phyloP scores from a whole-genome alignment of 352 stramenopile species.

The Pythium scleroteichum region DNA sequence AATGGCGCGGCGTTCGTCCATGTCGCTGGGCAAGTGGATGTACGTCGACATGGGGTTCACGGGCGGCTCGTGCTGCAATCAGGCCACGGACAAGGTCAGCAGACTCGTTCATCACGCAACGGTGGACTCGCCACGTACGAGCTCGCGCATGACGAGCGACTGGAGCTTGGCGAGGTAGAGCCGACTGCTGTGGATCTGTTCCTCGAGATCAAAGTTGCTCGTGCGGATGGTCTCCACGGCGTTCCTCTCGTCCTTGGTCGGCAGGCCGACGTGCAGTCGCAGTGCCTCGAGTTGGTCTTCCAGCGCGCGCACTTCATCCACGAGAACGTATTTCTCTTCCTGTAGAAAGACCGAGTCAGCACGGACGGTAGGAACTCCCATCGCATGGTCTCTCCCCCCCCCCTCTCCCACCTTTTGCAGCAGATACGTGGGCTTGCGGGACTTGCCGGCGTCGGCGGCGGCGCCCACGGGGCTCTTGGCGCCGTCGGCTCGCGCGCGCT shows the following conservation, averaged over 20 bases:
- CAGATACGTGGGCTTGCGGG: not conserved
- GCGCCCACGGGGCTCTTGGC: too few species aligned
- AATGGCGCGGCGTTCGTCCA: constrained; percentile 3
- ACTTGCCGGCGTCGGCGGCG: not conserved
- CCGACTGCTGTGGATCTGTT: constrained; percentile 22
- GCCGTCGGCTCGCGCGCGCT: too few species aligned
- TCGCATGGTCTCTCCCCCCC: too few species aligned
- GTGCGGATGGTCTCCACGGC: constrained; percentile 5
- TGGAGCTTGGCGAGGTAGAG: constrained; percentile 12
- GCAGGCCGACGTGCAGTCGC: constrained; percentile 16
- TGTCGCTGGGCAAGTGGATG: constrained; percentile 15
- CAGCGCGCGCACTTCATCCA: constrained; percentile 8
- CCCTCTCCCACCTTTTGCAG: not conserved
- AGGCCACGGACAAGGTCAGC: too few species aligned
- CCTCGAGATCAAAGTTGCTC: constrained; percentile 16
- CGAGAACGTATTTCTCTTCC: constrained; percentile 10
- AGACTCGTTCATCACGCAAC: too few species aligned
- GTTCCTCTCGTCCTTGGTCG: constrained; percentile 12
- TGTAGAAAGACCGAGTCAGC: too few species aligned
- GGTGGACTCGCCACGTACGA: too few species aligned
- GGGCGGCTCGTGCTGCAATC: not conserved
- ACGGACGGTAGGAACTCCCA: too few species aligned
- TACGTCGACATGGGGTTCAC: constrained; percentile 11
- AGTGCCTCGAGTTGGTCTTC: constrained; percentile 17
- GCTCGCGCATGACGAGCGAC: constrained; percentile 7